Evolutionary conservation across 1,139 yeast genomes (phyloP).

Genomic region (Lodderomyces beijingensis): DNA sequence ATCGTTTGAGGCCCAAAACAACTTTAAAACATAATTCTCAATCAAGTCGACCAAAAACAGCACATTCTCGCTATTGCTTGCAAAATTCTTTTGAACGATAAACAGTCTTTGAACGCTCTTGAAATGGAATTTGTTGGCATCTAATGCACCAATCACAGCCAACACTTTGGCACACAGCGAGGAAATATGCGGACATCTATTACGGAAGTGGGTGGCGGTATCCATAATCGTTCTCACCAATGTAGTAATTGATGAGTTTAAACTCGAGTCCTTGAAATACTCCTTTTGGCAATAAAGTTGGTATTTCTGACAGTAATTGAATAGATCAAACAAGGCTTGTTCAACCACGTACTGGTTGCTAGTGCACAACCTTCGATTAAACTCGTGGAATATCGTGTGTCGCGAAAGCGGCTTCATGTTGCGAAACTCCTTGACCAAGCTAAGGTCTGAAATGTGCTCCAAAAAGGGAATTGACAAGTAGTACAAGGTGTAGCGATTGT

Average conservation of each 20-base stretch:
- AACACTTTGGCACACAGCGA: conserved; percentile 63
- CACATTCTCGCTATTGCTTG: conserved; percentile 57
- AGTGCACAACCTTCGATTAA: conserved; percentile 53
- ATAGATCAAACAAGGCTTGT: conserved; percentile 71
- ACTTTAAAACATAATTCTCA: conserved; percentile 65
- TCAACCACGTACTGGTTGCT: conserved; percentile 74
- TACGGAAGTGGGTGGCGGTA: conserved; percentile 55
- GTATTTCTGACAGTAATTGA: conserved; percentile 43
- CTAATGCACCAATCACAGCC: conserved; percentile 76
- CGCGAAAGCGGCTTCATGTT: conserved; percentile 25
- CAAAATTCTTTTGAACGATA: conserved; percentile 57
- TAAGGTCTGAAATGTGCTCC: conserved; percentile 30
- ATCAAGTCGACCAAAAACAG: conserved; percentile 64
- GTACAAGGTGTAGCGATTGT: conserved; percentile 41
- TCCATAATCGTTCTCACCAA: conserved; percentile 56
- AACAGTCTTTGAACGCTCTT: conserved; percentile 40
- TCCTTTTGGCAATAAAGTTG: conserved; percentile 46
- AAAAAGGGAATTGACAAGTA: conserved; percentile 49
- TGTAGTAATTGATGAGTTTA: conserved; percentile 33
- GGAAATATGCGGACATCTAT: conserved; percentile 46
- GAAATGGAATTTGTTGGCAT: conserved; percentile 56
- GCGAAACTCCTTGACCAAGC: conserved; percentile 16
- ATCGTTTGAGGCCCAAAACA: conserved; percentile 86
- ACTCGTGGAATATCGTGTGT: conserved; percentile 41
- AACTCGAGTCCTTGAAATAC: conserved; percentile 25